A percentile compares a stretch with the other conserved stretches of the same genome.
These are phyloP conservation scores for Populus euphratica DNA, from an alignment of 345 rosid species.

Conservation along the genomic window DNA sequence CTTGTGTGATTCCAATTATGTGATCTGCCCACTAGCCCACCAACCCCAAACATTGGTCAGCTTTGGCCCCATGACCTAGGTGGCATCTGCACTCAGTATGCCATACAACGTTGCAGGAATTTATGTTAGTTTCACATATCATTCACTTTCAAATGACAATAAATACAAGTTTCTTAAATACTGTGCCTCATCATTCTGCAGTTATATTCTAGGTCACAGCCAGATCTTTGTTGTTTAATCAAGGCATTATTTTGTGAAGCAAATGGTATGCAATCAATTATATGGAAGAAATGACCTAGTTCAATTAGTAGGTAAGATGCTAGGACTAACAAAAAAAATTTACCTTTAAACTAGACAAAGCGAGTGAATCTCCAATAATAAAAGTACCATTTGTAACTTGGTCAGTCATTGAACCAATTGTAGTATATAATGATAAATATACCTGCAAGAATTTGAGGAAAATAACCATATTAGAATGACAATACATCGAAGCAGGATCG, in stretches of 20 bases:
- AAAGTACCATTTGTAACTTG: conserved; percentile 43
- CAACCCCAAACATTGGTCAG: background rate
- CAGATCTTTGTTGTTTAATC: background rate
- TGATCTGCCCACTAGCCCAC: background rate
- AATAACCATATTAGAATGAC: background rate
- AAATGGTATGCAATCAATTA: background rate
- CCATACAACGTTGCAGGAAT: background rate
- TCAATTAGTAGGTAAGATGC: background rate
- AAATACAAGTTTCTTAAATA: background rate
- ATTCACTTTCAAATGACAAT: background rate
- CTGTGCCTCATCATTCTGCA: background rate
- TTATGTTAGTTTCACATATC: background rate
- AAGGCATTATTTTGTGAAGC: background rate
- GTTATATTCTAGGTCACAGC: background rate
- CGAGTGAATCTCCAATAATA: conserved; percentile 51
- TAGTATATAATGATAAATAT: conserved; percentile 74
- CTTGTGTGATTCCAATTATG: background rate
- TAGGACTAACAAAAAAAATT: background rate
- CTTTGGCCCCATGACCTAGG: background rate
- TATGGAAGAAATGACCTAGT: background rate
- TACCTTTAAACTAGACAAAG: conserved; percentile 86
- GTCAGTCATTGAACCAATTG: conserved; percentile 66
- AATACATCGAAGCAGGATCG: background rate
- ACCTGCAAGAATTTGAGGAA: conserved; percentile 44
- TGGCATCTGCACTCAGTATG: background rate